These are phyloP conservation scores for Suhomyces coccinellae DNA, from an alignment of 1,139 yeast species.

Conservation along the genomic window DNA sequence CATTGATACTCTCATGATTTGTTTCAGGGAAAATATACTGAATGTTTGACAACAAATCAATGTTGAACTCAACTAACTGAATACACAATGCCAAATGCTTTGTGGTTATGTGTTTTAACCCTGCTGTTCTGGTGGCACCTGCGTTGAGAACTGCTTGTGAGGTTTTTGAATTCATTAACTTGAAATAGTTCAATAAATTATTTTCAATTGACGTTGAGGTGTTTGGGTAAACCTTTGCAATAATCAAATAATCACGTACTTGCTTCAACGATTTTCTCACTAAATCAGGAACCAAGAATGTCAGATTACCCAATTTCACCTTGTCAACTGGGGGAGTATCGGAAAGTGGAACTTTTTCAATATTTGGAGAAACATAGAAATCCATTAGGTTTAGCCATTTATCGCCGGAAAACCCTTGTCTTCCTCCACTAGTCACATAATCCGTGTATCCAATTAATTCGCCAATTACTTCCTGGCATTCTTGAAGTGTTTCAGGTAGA, in stretches of 20 bases:
- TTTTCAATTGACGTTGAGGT: constrained; percentile 34
- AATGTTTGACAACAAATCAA: constrained; percentile 25
- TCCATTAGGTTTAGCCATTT: constrained; percentile 50
- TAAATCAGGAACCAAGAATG: constrained; percentile 48
- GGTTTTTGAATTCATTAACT: constrained; percentile 55
- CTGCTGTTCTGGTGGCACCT: constrained; percentile 76
- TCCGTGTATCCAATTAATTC: constrained; percentile 54
- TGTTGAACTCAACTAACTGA: constrained; percentile 51
- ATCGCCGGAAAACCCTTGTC: constrained; percentile 31
- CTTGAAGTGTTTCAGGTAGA: constrained; percentile 24
- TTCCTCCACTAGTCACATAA: constrained; percentile 36
- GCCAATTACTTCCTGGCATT: constrained; percentile 54
- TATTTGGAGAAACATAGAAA: constrained; percentile 17
- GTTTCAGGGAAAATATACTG: constrained; percentile 19
- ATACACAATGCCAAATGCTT: constrained; percentile 71
- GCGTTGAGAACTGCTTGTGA: constrained; percentile 71
- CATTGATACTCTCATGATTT: constrained; percentile 15
- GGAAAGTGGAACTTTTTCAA: background rate
- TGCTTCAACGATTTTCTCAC: constrained; percentile 34
- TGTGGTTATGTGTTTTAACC: constrained; percentile 72
- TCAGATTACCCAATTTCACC: constrained; percentile 38
- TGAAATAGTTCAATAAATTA: constrained; percentile 52
- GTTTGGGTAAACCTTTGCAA: constrained; percentile 51
- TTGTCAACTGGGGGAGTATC: constrained; percentile 23
- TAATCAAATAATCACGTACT: constrained; percentile 49